Conservation (phyloP, 805 yeast species). For the Candida koratica region DNA sequence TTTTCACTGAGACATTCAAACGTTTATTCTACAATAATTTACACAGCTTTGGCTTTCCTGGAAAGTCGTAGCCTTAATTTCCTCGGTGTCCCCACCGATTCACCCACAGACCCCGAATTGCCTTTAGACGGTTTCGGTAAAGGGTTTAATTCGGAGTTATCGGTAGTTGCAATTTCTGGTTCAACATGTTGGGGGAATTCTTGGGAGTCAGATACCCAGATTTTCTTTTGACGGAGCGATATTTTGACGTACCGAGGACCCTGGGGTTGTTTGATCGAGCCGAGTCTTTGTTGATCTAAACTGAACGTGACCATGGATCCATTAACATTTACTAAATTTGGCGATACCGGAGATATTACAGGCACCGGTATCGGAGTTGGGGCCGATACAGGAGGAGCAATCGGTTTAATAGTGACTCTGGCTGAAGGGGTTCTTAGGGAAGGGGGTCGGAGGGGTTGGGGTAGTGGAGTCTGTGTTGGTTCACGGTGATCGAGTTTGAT, state of each 20-base stretch:
- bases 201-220: no score
- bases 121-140: background rate
- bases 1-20: background rate
- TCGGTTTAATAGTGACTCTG: conserved; percentile 4
- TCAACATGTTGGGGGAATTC: no score
- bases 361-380: background rate
- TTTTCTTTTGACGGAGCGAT: conserved; percentile 26
- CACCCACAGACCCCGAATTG: no score
- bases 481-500: conserved; percentile 9
- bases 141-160: conserved; percentile 1
- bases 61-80: conserved; percentile 9
- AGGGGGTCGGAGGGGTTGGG: conserved; percentile 1
- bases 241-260: conserved; percentile 43
- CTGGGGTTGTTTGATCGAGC: conserved; percentile 1
- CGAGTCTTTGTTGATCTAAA: conserved; percentile 1
- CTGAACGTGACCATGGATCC: conserved; percentile 2
- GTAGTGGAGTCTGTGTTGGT: no score
- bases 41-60: conserved; percentile 8
- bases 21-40: conserved; percentile 6
- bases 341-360: background rate
- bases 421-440: conserved; percentile 6
- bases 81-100: no score
- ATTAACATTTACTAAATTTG: conserved; percentile 2
- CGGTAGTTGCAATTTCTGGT: no score
- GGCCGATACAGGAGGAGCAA: conserved; percentile 1